Evolutionary conservation across 495 filamentous ascomycete species (phyloP).

Genomic region (Neurospora tetrasperma): DNA sequence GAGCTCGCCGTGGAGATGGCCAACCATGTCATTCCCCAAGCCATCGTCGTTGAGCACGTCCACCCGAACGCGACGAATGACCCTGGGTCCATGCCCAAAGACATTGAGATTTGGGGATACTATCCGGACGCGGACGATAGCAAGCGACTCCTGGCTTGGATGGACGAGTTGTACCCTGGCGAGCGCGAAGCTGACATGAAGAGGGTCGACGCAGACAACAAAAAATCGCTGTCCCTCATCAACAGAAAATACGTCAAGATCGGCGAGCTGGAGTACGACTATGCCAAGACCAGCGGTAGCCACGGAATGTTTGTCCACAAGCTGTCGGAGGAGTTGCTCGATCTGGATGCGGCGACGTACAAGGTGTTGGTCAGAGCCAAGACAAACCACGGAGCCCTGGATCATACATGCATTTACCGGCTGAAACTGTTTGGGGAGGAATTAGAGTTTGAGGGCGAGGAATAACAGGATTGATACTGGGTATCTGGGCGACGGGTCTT

Average conservation of each 20-base stretch:
- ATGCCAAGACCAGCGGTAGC: constrained; percentile 5
- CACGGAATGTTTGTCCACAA: constrained; percentile 38
- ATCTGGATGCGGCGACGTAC: constrained; percentile 25
- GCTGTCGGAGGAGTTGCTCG: constrained; percentile 32
- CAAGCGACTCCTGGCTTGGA: constrained; percentile 22
- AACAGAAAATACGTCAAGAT: constrained; percentile 38
- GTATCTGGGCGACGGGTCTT: neutral
- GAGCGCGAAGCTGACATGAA: neutral
- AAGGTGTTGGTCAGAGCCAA: constrained; percentile 40
- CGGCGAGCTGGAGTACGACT: constrained; percentile 42
- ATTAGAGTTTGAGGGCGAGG: neutral
- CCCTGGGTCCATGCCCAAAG: constrained; percentile 43
- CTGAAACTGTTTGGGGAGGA: constrained; percentile 43
- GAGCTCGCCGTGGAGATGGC: constrained; percentile 39
- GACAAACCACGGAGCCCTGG: constrained; percentile 41
- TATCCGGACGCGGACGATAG: constrained; percentile 25
- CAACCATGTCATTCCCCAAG: constrained; percentile 39
- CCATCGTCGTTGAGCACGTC: constrained; percentile 56
- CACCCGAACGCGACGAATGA: constrained; percentile 40
- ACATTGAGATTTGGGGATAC: constrained; percentile 51
- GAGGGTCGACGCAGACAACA: neutral
- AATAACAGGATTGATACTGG: neutral
- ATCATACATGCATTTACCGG: constrained; percentile 55
- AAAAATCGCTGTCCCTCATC: constrained; percentile 9
- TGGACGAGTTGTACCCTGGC: constrained; percentile 17